A percentile compares a stretch with the other conserved stretches of the same genome.
Conservation (phyloP, 2,329 filamentous ascomycete species). For the Stachybotrys chlorohalonatus region DNA sequence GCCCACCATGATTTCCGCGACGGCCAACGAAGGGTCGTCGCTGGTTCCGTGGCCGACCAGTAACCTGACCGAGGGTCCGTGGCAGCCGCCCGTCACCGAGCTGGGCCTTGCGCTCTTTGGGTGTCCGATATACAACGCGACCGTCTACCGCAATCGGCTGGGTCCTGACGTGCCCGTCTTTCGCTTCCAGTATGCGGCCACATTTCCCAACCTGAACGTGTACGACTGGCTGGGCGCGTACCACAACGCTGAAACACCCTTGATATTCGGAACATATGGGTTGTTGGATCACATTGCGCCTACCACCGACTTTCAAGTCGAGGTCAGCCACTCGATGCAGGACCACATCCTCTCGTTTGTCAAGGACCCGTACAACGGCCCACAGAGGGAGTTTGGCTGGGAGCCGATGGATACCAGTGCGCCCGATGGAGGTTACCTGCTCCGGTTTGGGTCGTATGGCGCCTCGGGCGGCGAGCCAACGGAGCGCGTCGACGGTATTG, state of each 20-base stretch:
- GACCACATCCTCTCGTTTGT: constrained; percentile 16
- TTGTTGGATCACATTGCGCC: constrained; percentile 11
- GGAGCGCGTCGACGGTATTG: neutral
- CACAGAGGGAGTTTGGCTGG: constrained; percentile 10
- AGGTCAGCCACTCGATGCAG: constrained; percentile 15
- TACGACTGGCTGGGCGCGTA: constrained; percentile 31
- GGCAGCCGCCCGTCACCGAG: constrained; percentile 6
- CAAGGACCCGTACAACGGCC: constrained; percentile 13
- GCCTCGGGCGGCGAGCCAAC: neutral
- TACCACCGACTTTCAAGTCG: constrained; percentile 13
- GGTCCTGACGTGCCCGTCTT: constrained; percentile 20
- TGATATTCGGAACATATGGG: constrained; percentile 28
- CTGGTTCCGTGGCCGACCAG: constrained; percentile 15
- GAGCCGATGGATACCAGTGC: constrained; percentile 3
- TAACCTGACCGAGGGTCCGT: constrained; percentile 16
- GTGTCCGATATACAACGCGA: constrained; percentile 18
- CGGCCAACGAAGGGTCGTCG: constrained; percentile 20
- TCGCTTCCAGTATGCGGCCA: constrained; percentile 29
- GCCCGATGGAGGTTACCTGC: neutral
- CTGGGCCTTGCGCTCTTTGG: constrained; percentile 9
- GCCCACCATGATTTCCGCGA: constrained; percentile 21
- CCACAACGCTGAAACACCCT: constrained; percentile 26
- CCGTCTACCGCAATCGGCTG: constrained; percentile 13
- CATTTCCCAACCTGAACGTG: constrained; percentile 29
- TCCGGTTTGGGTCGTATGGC: neutral